Conservation (phyloP, 2,329 filamentous ascomycete genomes). For the Setomelanomma holmii region DNA sequence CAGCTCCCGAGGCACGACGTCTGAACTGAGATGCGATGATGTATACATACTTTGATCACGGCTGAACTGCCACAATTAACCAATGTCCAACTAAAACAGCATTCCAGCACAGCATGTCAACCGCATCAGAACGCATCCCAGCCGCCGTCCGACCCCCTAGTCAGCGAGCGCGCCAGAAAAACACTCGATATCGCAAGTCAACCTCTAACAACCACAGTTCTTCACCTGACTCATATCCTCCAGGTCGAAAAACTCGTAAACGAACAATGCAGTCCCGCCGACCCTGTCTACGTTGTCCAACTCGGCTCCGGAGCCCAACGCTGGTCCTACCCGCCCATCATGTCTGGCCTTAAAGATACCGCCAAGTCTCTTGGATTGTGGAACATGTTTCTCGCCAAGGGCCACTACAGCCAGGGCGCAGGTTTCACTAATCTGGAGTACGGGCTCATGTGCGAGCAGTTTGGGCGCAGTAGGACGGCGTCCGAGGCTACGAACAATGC, state of each 20-base stretch:
- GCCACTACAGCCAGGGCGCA: conserved; percentile 89
- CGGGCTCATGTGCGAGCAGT: conserved; percentile 93
- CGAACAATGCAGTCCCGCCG: conserved; percentile 78
- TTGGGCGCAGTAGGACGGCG: conserved; percentile 81
- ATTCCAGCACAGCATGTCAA: conserved; percentile 15
- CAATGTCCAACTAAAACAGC: not conserved
- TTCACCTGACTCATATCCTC: conserved; percentile 2
- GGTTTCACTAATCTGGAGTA: conserved; percentile 95
- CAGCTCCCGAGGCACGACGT: not conserved
- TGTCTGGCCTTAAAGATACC: conserved; percentile 86
- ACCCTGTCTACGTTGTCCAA: conserved; percentile 78
- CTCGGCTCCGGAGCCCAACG: conserved; percentile 68
- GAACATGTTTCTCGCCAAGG: conserved; percentile 96
- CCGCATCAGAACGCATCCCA: conserved; percentile 62
- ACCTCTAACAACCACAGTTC: not conserved
- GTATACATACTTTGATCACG: conserved; percentile 1
- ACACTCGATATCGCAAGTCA: conserved; percentile 72
- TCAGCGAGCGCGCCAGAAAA: conserved; percentile 83
- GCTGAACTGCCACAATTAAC: not conserved
- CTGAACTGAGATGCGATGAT: not conserved
- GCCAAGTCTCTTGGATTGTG: conserved; percentile 83
- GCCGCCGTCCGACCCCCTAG: conserved; percentile 63
- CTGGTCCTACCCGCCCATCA: conserved; percentile 81
- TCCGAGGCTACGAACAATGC: conserved; percentile 77
- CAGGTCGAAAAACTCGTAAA: conserved; percentile 91